Percentiles rank a stretch among this genome's conserved stretches.
Evolutionary conservation across 2,329 filamentous ascomycete species (phyloP).

Genomic region (Stylonectria norvegica): DNA sequence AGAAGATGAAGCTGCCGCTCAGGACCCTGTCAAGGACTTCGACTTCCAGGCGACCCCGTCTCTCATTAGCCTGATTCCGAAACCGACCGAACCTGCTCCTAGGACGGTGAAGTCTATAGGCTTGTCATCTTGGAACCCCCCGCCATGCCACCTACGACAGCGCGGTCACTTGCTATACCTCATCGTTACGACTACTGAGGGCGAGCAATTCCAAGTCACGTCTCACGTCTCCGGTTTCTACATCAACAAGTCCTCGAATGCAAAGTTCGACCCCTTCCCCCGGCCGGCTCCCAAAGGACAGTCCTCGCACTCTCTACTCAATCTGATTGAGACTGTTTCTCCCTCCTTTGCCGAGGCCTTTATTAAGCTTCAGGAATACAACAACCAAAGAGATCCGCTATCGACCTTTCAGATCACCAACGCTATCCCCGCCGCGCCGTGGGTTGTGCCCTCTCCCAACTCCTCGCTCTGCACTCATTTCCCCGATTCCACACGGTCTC

Average conservation of each 20-base stretch:
- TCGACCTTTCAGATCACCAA: conserved; percentile 96
- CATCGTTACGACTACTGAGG: conserved; percentile 84
- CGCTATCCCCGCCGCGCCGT: conserved; percentile 85
- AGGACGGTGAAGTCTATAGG: conserved; percentile 89
- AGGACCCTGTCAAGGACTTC: conserved; percentile 61
- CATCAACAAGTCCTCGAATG: conserved; percentile 93
- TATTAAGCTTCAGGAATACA: conserved; percentile 75
- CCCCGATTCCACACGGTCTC: conserved; percentile 80
- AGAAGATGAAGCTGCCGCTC: conserved; percentile 21
- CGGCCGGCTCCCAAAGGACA: conserved; percentile 73
- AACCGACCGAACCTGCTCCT: conserved; percentile 63
- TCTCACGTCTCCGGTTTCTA: conserved; percentile 93
- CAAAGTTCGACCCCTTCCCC: conserved; percentile 89
- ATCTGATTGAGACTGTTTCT: conserved; percentile 73
- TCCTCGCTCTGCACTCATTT: conserved; percentile 67
- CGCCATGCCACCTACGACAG: conserved; percentile 84
- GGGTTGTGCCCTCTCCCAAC: conserved; percentile 72
- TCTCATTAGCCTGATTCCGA: conserved; percentile 69
- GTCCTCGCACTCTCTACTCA: conserved; percentile 81
- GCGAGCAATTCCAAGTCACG: conserved; percentile 92
- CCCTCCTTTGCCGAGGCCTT: conserved; percentile 79
- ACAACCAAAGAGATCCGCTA: conserved; percentile 80
- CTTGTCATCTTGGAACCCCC: conserved; percentile 93
- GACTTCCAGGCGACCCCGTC: conserved; percentile 69
- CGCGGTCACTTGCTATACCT: conserved; percentile 92